Evolutionary conservation across 495 filamentous ascomycete genomes (phyloP), one percentile per base, ranked within the genome.

Genomic region (Tetracladium setigerum): DNA sequence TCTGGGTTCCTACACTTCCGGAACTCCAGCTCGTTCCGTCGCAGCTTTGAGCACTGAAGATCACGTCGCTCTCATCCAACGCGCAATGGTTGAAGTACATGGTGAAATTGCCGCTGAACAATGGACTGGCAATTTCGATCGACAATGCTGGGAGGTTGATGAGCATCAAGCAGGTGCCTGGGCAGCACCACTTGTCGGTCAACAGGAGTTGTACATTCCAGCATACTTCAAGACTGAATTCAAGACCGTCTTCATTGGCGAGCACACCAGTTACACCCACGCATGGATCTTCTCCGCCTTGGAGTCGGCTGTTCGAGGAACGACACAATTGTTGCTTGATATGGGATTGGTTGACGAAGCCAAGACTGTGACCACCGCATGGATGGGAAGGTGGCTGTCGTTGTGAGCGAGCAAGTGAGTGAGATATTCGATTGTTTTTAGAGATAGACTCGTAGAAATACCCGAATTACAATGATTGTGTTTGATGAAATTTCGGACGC

Each of bases 241-340:
- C 9, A 47, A 77, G 54, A 77, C 79, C 27, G 76, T 86, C 27
- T 85, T 85, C 41, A 67, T 85, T 4, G 82, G 82, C 15, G 82
- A 86, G 62, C 82, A 85, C 58, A 86, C 82, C 0, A 77, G 72
- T 40, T 85, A 83, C 61, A 86, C 82, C 11, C 82, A 85, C 56
- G 81, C 81, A 5, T 86, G 82, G 82, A 84, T 86, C 38, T 78
- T 80, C 18, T 76, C 74, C 2, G 82, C 81, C 5, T 60, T 86
- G 32, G 82, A 86, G 58, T 79, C 74, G 16, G 82, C 79, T 0
- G 78, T 85, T 14, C 66, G 82, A 0, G 81, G 81, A 0, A 76
- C 76, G 6, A 74, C 79, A 10, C 82, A 86, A 55, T 50, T 85
- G 46, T 60, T 85, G 50, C 66, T 86, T 0, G 79, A 84, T 55